Conservation (phyloP, 1,284 basidiomycete genomes). For the Tylopilus sp. region DNA sequence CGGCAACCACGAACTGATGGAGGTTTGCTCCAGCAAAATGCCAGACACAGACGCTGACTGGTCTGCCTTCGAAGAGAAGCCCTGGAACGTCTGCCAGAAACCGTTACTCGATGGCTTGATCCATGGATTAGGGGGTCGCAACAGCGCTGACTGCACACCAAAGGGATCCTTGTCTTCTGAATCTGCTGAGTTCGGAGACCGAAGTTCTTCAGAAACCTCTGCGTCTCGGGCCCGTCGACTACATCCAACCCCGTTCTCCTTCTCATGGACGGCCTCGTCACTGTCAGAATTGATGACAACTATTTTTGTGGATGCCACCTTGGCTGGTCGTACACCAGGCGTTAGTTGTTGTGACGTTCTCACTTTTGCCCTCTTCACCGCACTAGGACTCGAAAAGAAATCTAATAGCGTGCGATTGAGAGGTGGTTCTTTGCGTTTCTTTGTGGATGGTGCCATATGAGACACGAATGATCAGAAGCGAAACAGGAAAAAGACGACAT, state of each 20-base stretch:
- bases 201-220: background rate
- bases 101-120: background rate
- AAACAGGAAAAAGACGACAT: too few species aligned
- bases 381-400: slow-evolving; percentile 43
- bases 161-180: slow-evolving; percentile 22
- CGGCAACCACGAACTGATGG: slow-evolving; percentile 14
- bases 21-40: slow-evolving; percentile 9
- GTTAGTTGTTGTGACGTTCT: slow-evolving; percentile 3
- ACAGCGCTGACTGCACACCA: slow-evolving; percentile 30
- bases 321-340: slow-evolving; percentile 5
- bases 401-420: slow-evolving; percentile 45
- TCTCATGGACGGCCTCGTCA: slow-evolving; percentile 37
- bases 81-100: background rate
- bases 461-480: background rate
- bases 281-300: slow-evolving; percentile 60
- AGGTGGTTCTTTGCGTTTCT: slow-evolving; percentile 40
- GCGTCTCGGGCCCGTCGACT: background rate
- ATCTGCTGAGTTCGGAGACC: background rate
- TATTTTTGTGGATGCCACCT: slow-evolving; percentile 35
- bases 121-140: slow-evolving; percentile 7
- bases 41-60: slow-evolving; percentile 19
- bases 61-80: slow-evolving; percentile 1
- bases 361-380: slow-evolving; percentile 24
- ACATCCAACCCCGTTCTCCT: background rate
- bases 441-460: slow-evolving; percentile 35